Base-by-base conservation (phyloP, 768 basidiomycete genomes). In the Leccinellum luteum region DNA sequence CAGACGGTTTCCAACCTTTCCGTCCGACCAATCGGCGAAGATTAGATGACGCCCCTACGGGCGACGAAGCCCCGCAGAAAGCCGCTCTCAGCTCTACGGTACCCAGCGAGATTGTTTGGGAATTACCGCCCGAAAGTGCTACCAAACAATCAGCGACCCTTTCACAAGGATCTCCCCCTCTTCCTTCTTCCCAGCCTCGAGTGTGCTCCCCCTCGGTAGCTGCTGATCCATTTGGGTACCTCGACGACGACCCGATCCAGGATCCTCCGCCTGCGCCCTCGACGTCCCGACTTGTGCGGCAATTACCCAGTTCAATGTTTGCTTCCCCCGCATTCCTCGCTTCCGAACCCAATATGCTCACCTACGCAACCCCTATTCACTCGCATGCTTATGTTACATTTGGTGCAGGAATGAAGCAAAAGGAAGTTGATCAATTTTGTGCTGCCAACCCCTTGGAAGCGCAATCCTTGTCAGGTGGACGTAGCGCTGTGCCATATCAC, bases 321-420 rank as follows among this genome's bases (percentile, higher is more conserved):
- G 68, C 72, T 19, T 71, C 67, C 1, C 68, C 71, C 6, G 61
- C 63, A 31, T 69, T 77, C 27, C 74, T 70, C 51, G 60, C 61
- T 63, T 78, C 64, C 58, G 73, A 49, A 59, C 68, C 76, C 44
- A 74, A 75, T 38, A 70, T 81, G 58, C 75, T 78, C 14, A 74
- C 78, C 2, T 81, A 82, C 21, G 79, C 81, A 6, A 79, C 80
- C 51, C 84, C 90, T 28, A 76, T 87, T 32, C 78, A 92, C 67
- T 73, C 85, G 3, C 83, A 89, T 54, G 89, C 88, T 34, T 94
- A 84, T 68, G 86, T 94, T 10, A 90, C 92, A 1, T 92, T 95
- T 63, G 92, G 92, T 21, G 86, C 93, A 6, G 94, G 94, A 3
- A 85, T 85, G 77, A 77, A 83, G 28, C 92, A 94, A 71, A 93